Percentiles rank a stretch among this genome's conserved stretches.
Conservation (phyloP, 2,329 filamentous ascomycete genomes). For the Ophiostoma populinum region DNA sequence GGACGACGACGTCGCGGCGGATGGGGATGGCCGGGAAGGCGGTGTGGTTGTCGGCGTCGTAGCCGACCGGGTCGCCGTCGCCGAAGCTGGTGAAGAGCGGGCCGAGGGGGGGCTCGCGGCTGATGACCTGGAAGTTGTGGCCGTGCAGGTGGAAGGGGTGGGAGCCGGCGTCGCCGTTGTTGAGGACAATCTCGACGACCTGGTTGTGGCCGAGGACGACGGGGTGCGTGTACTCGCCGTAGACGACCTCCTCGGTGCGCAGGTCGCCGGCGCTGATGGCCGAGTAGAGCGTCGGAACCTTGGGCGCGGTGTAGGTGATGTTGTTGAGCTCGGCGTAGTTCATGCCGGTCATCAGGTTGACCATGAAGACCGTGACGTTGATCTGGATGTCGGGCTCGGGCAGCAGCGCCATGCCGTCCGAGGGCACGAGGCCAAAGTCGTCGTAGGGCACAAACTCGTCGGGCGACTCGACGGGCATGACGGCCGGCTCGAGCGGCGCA, state of each 20-base stretch:
- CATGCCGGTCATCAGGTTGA: constrained; percentile 32
- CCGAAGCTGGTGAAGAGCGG: constrained; percentile 34
- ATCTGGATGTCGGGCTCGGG: constrained; percentile 45
- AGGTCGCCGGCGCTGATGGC: constrained; percentile 41
- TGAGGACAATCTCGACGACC: constrained; percentile 59
- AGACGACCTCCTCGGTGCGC: constrained; percentile 40
- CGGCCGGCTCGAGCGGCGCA: constrained; percentile 25
- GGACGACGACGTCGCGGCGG: constrained; percentile 49
- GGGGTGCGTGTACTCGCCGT: constrained; percentile 47
- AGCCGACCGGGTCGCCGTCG: constrained; percentile 20
- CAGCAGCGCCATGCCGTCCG: constrained; percentile 44
- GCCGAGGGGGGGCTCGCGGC: constrained; percentile 41
- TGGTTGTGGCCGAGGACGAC: constrained; percentile 50
- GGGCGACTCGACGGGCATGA: constrained; percentile 6
- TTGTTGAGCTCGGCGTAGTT: constrained; percentile 55
- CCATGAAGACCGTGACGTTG: constrained; percentile 46
- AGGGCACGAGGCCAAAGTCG: constrained; percentile 53
- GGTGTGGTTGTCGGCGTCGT: constrained; percentile 11
- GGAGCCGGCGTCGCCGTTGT: constrained; percentile 54
- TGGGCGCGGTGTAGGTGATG: constrained; percentile 55
- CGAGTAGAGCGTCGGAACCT: constrained; percentile 68
- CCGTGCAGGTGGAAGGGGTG: constrained; percentile 71
- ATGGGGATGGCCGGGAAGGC: constrained; percentile 39
- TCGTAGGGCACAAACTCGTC: constrained; percentile 52
- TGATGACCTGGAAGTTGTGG: constrained; percentile 46